Conservation (phyloP, 495 filamentous ascomycete species). For the Neurospora pannonica region DNA sequence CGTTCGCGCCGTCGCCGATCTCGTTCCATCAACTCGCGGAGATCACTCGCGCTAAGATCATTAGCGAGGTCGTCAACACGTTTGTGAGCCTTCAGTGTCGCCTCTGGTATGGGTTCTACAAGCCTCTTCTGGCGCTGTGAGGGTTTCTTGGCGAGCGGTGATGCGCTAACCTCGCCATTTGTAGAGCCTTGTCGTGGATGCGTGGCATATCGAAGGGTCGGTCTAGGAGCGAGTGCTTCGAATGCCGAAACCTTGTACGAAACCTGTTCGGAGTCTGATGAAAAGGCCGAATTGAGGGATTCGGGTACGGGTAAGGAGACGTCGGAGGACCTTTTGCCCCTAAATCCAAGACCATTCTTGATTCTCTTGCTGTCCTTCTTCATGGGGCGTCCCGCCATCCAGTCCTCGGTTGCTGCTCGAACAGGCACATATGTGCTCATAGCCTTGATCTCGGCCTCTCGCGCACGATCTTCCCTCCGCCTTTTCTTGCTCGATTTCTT, state of each 20-base stretch:
- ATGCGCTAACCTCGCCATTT: conserved; percentile 6
- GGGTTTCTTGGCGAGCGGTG: conserved; percentile 22
- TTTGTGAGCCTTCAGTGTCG: conserved; percentile 56
- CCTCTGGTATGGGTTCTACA: conserved; percentile 47
- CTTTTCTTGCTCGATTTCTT: conserved; percentile 69
- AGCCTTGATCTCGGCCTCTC: conserved; percentile 80
- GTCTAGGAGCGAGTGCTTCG: conserved; percentile 67
- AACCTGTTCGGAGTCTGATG: conserved; percentile 60
- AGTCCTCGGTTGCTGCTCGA: conserved; percentile 45
- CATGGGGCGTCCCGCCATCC: conserved; percentile 39
- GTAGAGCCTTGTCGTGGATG: conserved; percentile 40
- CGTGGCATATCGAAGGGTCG: conserved; percentile 64
- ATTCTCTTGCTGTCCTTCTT: conserved; percentile 57
- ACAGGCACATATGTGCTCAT: conserved; percentile 64
- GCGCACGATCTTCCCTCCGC: conserved; percentile 58
- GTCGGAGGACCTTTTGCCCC: conserved; percentile 58
- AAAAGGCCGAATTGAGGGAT: conserved; percentile 64
- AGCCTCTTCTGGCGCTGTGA: conserved; percentile 33
- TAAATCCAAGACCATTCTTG: conserved; percentile 36
- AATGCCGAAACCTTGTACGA: conserved; percentile 66
- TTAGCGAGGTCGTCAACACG: conserved; percentile 75
- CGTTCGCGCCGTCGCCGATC: conserved; percentile 69
- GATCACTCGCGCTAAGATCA: conserved; percentile 64
- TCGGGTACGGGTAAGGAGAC: conserved; percentile 62
- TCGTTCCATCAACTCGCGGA: conserved; percentile 77